These are phyloP conservation scores for Funneliformis geosporum DNA, from an alignment of 192 early-diverging fungal species.

Conservation along the genomic window DNA sequence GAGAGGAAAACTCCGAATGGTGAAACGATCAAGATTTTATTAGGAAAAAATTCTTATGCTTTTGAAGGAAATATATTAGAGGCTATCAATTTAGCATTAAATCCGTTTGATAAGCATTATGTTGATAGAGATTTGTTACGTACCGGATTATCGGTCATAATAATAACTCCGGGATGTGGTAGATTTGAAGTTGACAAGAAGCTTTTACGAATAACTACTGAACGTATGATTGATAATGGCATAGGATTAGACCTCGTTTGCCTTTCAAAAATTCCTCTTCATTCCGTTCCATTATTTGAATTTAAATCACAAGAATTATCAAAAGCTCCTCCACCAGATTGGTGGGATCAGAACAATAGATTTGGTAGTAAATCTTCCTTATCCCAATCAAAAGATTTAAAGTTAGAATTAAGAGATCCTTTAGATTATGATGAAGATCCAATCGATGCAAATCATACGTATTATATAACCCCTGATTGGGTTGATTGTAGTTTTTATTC, in stretches of 20 bases:
- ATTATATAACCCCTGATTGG: slow-evolving; percentile 87
- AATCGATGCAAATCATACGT: slow-evolving; percentile 37
- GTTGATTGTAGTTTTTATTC: slow-evolving; percentile 89
- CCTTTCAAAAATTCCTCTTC: slow-evolving; percentile 82
- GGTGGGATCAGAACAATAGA: slow-evolving; percentile 19
- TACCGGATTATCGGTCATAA: slow-evolving; percentile 85
- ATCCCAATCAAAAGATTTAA: slow-evolving; percentile 42
- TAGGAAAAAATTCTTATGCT: slow-evolving; percentile 80
- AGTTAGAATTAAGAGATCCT: slow-evolving; percentile 47
- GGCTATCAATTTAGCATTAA: slow-evolving; percentile 94
- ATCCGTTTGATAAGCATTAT: slow-evolving; percentile 91
- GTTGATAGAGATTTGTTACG: slow-evolving; percentile 92
- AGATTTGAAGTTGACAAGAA: slow-evolving; percentile 86
- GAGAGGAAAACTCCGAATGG: slow-evolving; percentile 32
- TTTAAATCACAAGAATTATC: slow-evolving; percentile 60
- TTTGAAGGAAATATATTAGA: slow-evolving; percentile 94
- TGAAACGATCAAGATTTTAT: slow-evolving; percentile 55
- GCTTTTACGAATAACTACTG: slow-evolving; percentile 87
- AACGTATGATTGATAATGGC: slow-evolving; percentile 91
- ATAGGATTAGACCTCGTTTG: slow-evolving; percentile 92
- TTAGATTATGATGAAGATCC: slow-evolving; percentile 53
- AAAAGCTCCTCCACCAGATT: slow-evolving; percentile 40
- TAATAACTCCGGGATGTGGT: slow-evolving; percentile 89
- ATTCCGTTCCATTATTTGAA: slow-evolving; percentile 85
- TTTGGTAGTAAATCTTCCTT: slow-evolving; percentile 23